Percentiles rank a stretch among this genome's conserved stretches.
phyloP scores from a whole-genome alignment of 2,329 filamentous ascomycete species.

The Aspergillus persii region DNA sequence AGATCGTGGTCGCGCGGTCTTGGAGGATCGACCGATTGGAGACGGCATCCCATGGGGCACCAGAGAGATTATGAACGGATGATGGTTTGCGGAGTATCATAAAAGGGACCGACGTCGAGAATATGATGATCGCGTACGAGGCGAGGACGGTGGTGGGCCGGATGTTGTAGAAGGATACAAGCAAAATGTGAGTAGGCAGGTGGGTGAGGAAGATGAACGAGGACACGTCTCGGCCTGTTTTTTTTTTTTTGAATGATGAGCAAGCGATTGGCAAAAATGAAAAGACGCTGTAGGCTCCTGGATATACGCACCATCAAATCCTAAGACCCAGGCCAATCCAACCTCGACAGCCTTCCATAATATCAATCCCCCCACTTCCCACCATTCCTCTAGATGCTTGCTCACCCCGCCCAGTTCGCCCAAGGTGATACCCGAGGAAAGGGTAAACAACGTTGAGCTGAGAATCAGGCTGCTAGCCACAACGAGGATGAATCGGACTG shows the following conservation, averaged over 20 bases:
- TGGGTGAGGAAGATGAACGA: conserved; percentile 68
- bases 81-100: conserved; percentile 68
- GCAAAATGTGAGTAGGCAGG: conserved; percentile 72
- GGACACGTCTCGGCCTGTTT: conserved; percentile 62
- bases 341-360: conserved; percentile 64
- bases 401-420: conserved; percentile 68
- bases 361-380: conserved; percentile 57
- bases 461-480: conserved; percentile 59
- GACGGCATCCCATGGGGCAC: conserved; percentile 42
- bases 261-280: not conserved
- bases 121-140: conserved; percentile 65
- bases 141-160: conserved; percentile 59
- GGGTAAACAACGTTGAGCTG: conserved; percentile 63
- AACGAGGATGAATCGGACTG: conserved; percentile 45
- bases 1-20: conserved; percentile 61
- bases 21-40: conserved; percentile 64
- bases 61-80: conserved; percentile 58
- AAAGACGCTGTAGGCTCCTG: not conserved
- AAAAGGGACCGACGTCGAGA: conserved; percentile 71
- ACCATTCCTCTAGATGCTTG: conserved; percentile 60
- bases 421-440: conserved; percentile 58
- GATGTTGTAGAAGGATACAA: conserved; percentile 74
- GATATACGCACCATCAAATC: conserved; percentile 58
- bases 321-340: conserved; percentile 68
- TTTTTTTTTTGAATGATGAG: not conserved